Percentiles rank a stretch among this genome's conserved stretches.
Conservation (phyloP, 306 rosid genomes). For the Gastrolobium villosum region DNA sequence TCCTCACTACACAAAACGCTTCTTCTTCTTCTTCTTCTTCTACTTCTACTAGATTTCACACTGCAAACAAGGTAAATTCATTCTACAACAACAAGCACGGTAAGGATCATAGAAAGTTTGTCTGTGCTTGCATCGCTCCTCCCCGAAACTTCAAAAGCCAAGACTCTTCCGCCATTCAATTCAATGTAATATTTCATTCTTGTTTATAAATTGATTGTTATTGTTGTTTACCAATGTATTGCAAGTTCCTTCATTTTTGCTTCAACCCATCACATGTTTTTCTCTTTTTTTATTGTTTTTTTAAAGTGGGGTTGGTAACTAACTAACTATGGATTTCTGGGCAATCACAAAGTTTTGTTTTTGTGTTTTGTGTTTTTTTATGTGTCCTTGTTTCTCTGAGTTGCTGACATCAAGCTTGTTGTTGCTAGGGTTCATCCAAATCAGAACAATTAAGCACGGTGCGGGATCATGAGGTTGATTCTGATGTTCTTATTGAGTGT, state of each 20-base stretch:
- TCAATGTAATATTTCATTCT: conserved; percentile 56
- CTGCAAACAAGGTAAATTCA: conserved; percentile 40
- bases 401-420: conserved; percentile 52
- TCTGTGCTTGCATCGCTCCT: conserved; percentile 89
- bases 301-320: neutral
- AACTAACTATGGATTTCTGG: conserved; percentile 30
- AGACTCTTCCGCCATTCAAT: conserved; percentile 65
- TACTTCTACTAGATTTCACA: conserved; percentile 37
- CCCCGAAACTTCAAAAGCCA: conserved; percentile 68
- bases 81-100: conserved; percentile 39
- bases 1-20: conserved; percentile 53
- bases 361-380: neutral
- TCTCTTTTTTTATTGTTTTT: neutral
- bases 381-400: neutral
- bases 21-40: conserved; percentile 17
- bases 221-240: neutral
- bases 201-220: neutral
- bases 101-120: conserved; percentile 56
- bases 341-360: neutral
- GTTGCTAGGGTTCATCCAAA: conserved; percentile 71
- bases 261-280: neutral
- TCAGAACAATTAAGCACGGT: conserved; percentile 63
- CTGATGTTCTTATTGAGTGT: conserved; percentile 96
- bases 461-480: conserved; percentile 65
- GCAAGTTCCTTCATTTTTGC: conserved; percentile 2